Percentiles rank a stretch among this genome's conserved stretches.
phyloP scores from a whole-genome alignment of 2,329 filamentous ascomycete species.

The Aureobasidium sp. region DNA sequence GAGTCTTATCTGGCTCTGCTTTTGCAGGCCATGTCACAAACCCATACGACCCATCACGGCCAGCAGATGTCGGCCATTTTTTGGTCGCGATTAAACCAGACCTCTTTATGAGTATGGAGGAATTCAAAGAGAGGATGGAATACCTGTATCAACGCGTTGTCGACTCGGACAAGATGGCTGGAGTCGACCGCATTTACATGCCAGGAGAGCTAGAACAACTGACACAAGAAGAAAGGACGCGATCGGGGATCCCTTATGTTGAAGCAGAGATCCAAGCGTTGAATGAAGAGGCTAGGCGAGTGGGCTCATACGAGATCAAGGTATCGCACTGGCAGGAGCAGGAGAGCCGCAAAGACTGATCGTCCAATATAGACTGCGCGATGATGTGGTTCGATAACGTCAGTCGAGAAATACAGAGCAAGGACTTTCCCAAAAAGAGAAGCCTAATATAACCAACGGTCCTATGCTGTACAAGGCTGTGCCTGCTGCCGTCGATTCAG shows the following conservation, averaged over 20 bases:
- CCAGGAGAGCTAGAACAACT: slow-evolving; percentile 52
- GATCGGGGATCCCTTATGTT: slow-evolving; percentile 44
- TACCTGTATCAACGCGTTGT: slow-evolving; percentile 48
- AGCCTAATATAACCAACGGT: background rate
- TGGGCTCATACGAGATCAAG: slow-evolving; percentile 25
- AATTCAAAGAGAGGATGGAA: slow-evolving; percentile 43
- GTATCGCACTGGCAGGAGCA: background rate
- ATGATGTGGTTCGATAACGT: background rate
- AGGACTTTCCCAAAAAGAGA: background rate
- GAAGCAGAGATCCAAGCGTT: slow-evolving; percentile 41
- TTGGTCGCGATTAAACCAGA: slow-evolving; percentile 31
- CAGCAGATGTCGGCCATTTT: slow-evolving; percentile 36
- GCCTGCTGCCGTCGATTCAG: background rate
- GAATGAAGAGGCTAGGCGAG: slow-evolving; percentile 43
- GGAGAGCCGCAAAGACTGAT: background rate
- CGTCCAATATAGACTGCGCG: background rate
- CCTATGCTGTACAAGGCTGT: background rate
- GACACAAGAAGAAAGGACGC: slow-evolving; percentile 35
- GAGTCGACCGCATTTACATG: slow-evolving; percentile 50
- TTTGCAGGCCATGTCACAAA: slow-evolving; percentile 71
- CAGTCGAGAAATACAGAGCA: background rate
- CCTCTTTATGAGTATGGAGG: slow-evolving; percentile 29
- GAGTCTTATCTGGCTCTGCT: slow-evolving; percentile 66
- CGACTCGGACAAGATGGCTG: slow-evolving; percentile 45
- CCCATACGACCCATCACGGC: slow-evolving; percentile 59